These are phyloP conservation scores for Pestalotiopsis fici DNA, from an alignment of 2,329 filamentous ascomycete genomes.

Conservation along the genomic window DNA sequence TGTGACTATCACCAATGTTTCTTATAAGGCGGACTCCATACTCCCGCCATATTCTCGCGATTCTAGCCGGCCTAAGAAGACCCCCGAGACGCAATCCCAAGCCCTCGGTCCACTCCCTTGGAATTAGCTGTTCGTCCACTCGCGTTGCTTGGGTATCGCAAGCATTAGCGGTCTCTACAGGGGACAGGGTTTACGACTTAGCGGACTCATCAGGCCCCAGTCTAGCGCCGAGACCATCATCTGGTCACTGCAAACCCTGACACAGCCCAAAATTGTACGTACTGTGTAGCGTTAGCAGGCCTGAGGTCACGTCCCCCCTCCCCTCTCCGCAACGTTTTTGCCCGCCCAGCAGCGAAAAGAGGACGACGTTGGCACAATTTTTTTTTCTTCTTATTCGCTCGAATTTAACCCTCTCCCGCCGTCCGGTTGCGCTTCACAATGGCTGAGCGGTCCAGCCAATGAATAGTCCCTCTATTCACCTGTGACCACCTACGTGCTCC, in stretches of 20 bases:
- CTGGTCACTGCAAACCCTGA: conserved; percentile 5
- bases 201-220: not conserved
- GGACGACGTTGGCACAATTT: not conserved
- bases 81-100: not conserved
- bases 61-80: not conserved
- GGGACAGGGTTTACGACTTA: not conserved
- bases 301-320: not conserved
- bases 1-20: not conserved
- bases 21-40: not conserved
- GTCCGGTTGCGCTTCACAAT: not conserved
- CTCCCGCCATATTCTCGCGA: not conserved
- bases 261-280: not conserved
- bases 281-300: not conserved
- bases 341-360: not conserved
- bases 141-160: not conserved
- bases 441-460: not conserved
- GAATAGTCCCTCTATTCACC: not conserved
- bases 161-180: not conserved
- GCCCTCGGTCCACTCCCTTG: not conserved
- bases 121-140: not conserved
- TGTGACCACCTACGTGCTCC: not conserved
- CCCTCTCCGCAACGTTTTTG: not conserved
- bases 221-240: not conserved
- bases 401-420: not conserved
- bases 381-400: not conserved